A percentile compares a stretch with the other conserved stretches of the same genome.
Evolutionary conservation across 805 yeast species (phyloP).

Genomic region (Wickerhamiella azyma): DNA sequence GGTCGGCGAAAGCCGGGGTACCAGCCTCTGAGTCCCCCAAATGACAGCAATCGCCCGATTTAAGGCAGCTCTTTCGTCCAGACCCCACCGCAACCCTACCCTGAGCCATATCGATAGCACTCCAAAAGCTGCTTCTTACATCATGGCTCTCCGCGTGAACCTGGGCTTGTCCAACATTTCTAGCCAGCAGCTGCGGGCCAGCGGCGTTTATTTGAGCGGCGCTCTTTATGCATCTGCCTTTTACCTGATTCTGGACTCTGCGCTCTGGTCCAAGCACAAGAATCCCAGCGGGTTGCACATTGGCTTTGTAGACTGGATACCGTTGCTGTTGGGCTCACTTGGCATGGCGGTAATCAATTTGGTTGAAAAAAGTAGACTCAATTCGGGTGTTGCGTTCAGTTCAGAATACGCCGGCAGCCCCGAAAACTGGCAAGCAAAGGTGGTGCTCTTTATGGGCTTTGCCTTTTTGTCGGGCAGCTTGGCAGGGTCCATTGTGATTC

Average conservation of each 20-base stretch:
- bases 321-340: constrained; percentile 70
- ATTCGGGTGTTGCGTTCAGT: constrained; percentile 29
- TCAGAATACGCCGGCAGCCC: constrained; percentile 25
- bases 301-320: constrained; percentile 91
- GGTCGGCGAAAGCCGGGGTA: too few species aligned
- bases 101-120: background rate
- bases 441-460: constrained; percentile 82
- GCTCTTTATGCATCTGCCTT: constrained; percentile 64
- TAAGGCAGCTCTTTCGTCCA: too few species aligned
- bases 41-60: too few species aligned
- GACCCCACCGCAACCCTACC: background rate
- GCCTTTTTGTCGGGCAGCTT: constrained; percentile 87
- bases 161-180: constrained; percentile 40
- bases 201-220: constrained; percentile 51
- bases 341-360: constrained; percentile 77
- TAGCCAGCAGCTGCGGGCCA: constrained; percentile 52
- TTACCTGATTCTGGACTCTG: constrained; percentile 82
- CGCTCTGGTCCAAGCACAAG: constrained; percentile 67
- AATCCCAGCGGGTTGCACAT: constrained; percentile 82
- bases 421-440: constrained; percentile 88
- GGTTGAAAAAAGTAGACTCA: constrained; percentile 50
- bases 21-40: too few species aligned
- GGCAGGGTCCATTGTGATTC: constrained; percentile 80
- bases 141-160: constrained; percentile 9
- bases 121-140: background rate